Evolutionary conservation across 2,329 filamentous ascomycete species (phyloP), one percentile per base, ranked within the genome.

Genomic region (Clarireedia paspali): DNA sequence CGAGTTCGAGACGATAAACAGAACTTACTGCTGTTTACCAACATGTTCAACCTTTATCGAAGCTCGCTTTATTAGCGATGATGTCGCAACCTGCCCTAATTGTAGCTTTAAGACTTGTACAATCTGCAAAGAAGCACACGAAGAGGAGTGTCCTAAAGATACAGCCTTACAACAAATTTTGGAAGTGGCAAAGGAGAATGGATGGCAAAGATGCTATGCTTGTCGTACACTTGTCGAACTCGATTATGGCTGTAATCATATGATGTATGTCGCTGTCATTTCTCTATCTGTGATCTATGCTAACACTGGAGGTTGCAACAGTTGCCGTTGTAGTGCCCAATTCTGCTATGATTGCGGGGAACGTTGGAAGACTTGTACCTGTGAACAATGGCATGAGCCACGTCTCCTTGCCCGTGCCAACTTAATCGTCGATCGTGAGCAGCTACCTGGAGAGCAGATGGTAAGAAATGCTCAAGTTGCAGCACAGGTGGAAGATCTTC

Each of bases 201-300:
- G 73, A 1, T 84, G 81, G 81, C 74, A 79, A 63, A 69, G 74
- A 2, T 84, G 81, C 57, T 65, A 63, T 4, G 55, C 59, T 0
- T 84, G 81, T 60, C 61, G 59, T 2, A 57, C 69, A 0, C 36
- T 84, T 12, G 71, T 84, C 0, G 78, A 82, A 65, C 66, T 81
- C 0, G 30, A 63, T 0, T n/a, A 38, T 0, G 81, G 81, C 1
- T 84, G 81, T 57, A 71, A 78, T 50, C 81, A 84, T 51, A 83
- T 84, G 3, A 79, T 59, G 80, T 83, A 60, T 64, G 77, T 36
- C 2, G 4, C 2, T 6, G 24, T 47, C n/a, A 4, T 24, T 2
- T 10, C 24, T 23, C 39, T 12, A 27, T 9, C 12, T 47, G 50
- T 48, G 6, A 36, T 45, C 36, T 47, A 53, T 48, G 5, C 50